These are phyloP conservation scores for Lagenaria siceraria DNA, from an alignment of 306 rosid genomes.

Conservation along the genomic window DNA sequence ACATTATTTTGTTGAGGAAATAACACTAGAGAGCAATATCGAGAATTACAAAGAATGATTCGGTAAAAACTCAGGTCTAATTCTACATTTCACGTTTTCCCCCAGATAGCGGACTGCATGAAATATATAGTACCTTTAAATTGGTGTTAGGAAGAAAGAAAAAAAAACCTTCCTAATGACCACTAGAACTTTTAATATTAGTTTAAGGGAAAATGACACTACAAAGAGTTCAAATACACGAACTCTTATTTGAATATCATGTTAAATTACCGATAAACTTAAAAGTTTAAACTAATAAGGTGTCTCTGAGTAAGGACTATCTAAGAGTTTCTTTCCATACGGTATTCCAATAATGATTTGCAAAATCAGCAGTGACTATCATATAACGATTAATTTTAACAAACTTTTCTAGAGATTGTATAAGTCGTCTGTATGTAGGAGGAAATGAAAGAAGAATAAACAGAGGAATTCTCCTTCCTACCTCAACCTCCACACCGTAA, in stretches of 20 bases:
- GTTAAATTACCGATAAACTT: neutral
- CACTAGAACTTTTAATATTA: neutral
- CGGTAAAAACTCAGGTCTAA: neutral
- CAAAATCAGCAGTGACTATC: neutral
- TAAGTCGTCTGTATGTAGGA: neutral
- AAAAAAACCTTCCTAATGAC: neutral
- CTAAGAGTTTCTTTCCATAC: neutral
- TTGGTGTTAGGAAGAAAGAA: neutral
- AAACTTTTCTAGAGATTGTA: neutral
- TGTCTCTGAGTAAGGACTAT: neutral
- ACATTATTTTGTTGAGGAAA: neutral
- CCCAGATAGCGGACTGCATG: neutral
- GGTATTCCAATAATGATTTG: neutral
- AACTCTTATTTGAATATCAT: neutral
- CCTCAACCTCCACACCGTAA: conserved; percentile 98
- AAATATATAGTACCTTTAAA: neutral
- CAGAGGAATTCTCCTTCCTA: conserved; percentile 21
- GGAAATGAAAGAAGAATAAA: neutral
- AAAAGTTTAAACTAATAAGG: neutral
- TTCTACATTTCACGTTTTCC: neutral
- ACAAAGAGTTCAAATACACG: neutral
- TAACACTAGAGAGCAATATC: neutral
- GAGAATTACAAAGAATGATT: neutral
- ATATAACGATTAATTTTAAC: neutral
- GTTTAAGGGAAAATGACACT: neutral